phyloP scores from a whole-genome alignment of 2,329 filamentous ascomycete species.

The Pyrenophora tritici-repentis region DNA sequence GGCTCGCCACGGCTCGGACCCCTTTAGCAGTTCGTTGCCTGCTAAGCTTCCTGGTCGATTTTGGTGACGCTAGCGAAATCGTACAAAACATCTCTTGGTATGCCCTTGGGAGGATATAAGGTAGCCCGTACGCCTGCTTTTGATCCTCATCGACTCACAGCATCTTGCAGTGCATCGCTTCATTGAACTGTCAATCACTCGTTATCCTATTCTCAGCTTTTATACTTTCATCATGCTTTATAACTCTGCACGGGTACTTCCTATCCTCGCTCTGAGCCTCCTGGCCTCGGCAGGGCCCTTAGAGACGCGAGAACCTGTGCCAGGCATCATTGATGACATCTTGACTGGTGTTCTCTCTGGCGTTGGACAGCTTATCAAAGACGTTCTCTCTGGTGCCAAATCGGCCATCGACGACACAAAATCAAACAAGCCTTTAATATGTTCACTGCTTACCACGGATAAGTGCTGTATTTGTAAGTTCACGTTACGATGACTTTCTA shows the following conservation, averaged over 20 bases:
- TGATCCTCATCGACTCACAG: background rate
- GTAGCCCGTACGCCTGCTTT: background rate
- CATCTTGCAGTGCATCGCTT: background rate
- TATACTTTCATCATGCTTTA: conserved; percentile 1
- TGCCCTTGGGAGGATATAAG: conserved; percentile 4
- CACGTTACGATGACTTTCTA: background rate
- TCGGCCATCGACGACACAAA: conserved; percentile 34
- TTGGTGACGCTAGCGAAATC: background rate
- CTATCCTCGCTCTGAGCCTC: conserved; percentile 6
- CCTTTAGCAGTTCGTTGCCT: background rate
- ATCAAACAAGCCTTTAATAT: conserved; percentile 28
- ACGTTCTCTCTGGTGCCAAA: conserved; percentile 32
- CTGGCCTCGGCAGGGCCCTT: conserved; percentile 27
- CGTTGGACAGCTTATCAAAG: conserved; percentile 32
- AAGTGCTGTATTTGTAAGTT: conserved; percentile 40
- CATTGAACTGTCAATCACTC: background rate
- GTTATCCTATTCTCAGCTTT: background rate
- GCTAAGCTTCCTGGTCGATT: background rate
- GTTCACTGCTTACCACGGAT: conserved; percentile 22
- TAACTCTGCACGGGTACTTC: background rate
- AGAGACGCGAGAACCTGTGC: conserved; percentile 25
- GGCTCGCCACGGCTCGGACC: conserved; percentile 3
- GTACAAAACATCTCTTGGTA: background rate
- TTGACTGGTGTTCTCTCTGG: conserved; percentile 23
- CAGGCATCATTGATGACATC: conserved; percentile 32